Evolutionary conservation across 129 eudicot species (phyloP), one percentile per base, ranked within the genome.

Genomic region (Silybum marianum): DNA sequence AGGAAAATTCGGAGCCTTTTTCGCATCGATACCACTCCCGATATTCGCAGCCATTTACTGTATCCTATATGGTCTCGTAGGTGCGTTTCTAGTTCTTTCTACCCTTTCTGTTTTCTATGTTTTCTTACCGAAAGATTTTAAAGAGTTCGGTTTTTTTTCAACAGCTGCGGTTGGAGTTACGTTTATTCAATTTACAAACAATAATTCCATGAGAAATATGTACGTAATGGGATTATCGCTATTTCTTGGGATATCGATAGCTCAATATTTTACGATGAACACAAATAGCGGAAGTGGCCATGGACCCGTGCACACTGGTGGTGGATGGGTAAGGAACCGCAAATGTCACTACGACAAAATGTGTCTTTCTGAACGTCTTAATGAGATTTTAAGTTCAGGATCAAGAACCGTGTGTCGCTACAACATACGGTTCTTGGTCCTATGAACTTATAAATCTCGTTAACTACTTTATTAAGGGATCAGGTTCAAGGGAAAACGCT

Each of bases 1-100:
- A 92, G 98, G 97, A 75, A 94, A 94, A 73, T 94, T 94, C 71
- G 98, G 98, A 73, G 98, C 97, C 40, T 87, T 94, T 68, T 94
- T 94, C 76, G 98, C 98, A 46, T 86, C 96, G 18, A 94, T 94
- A 72, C 98, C 97, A 3, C 83, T 94, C 71, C 96, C 98, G 9
- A 86, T 94, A 84, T 94, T 94, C 67, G 98, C 96, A 48, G 98
- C 98, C 12, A 86, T 94, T 76, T 94, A 94, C 85, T 94, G 98
- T 66, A 86, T 94, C 78, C 77, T 94, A 21, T 94, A 84, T 60
- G 98, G 94, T 48, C 90, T 92, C 19, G 98, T 94, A 72, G 98
- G 98, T 94, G 34, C 86, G 96, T 88, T 30, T 32, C 1, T 25
- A 25, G 1, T 25, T 21, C 63, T 72, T 22, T 14, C 38, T 14